Percentiles rank a stretch among this genome's conserved stretches.
Evolutionary conservation across 2,329 filamentous ascomycete species (phyloP).

Genomic region (Periconia sp.): DNA sequence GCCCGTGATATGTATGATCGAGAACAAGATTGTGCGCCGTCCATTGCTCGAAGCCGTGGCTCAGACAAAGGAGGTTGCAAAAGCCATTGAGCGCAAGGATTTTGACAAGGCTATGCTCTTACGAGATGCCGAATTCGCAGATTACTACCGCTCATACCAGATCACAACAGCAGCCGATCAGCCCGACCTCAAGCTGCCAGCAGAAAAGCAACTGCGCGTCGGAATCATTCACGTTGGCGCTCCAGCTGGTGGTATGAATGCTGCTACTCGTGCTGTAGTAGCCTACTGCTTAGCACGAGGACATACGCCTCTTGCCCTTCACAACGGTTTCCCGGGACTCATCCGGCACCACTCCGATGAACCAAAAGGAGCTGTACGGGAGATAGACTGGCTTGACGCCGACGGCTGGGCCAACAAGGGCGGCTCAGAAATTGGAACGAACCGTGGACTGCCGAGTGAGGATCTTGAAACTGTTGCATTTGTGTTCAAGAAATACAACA

Average conservation of each 20-base stretch:
- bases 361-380: conserved; percentile 78
- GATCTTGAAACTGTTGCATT: conserved; percentile 81
- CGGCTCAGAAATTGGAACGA: conserved; percentile 96
- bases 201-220: conserved; percentile 83
- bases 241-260: conserved; percentile 97
- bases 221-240: conserved; percentile 97
- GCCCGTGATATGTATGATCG: conserved; percentile 92
- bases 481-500: conserved; percentile 81
- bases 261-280: conserved; percentile 87
- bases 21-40: conserved; percentile 95
- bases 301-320: conserved; percentile 89
- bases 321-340: conserved; percentile 95
- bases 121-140: conserved; percentile 89
- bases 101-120: conserved; percentile 86
- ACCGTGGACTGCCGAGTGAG: conserved; percentile 86
- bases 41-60: conserved; percentile 86
- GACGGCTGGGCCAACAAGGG: conserved; percentile 95
- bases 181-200: conserved; percentile 66
- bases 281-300: conserved; percentile 89
- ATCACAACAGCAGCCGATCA: conserved; percentile 85
- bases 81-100: conserved; percentile 79
- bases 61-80: conserved; percentile 81
- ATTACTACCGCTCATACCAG: conserved; percentile 87
- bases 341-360: conserved; percentile 85
- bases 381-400: conserved; percentile 90